Conservation (phyloP, 2,329 filamentous ascomycete species). For the Sphaerulina musiva region DNA sequence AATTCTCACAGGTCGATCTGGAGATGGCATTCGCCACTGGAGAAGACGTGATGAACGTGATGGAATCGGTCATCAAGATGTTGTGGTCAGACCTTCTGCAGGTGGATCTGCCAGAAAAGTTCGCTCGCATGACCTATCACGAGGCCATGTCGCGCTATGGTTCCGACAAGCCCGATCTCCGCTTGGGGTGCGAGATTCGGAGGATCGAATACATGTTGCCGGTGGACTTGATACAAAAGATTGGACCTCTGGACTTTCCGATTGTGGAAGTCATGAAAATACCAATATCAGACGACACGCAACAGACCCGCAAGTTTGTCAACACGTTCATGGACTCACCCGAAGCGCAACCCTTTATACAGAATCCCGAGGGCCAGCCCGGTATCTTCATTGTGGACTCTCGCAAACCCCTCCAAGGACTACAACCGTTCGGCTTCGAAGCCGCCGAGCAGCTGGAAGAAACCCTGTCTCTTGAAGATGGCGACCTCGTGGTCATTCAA, state of each 20-base stretch:
- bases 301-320: conserved; percentile 56
- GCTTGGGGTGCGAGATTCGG: conserved; percentile 61
- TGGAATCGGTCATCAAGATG: conserved; percentile 49
- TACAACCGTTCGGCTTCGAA: conserved; percentile 71
- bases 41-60: conserved; percentile 58
- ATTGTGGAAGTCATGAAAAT: conserved; percentile 71
- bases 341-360: conserved; percentile 51
- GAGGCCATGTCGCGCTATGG: conserved; percentile 75
- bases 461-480: conserved; percentile 53
- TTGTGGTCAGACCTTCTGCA: conserved; percentile 50
- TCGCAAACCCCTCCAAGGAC: conserved; percentile 65
- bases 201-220: conserved; percentile 59
- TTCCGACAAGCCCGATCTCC: conserved; percentile 85
- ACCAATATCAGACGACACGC: conserved; percentile 48
- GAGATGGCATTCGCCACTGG: conserved; percentile 83
- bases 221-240: conserved; percentile 63
- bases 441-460: conserved; percentile 54
- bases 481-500: conserved; percentile 76
- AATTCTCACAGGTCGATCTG: conserved; percentile 93
- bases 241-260: conserved; percentile 62
- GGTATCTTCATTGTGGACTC: conserved; percentile 71
- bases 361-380: conserved; percentile 70
- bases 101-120: conserved; percentile 41
- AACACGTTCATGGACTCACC: conserved; percentile 63
- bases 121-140: conserved; percentile 62